Conservation (phyloP, 2,329 filamentous ascomycete species). For the Calonectria fujianensis region DNA sequence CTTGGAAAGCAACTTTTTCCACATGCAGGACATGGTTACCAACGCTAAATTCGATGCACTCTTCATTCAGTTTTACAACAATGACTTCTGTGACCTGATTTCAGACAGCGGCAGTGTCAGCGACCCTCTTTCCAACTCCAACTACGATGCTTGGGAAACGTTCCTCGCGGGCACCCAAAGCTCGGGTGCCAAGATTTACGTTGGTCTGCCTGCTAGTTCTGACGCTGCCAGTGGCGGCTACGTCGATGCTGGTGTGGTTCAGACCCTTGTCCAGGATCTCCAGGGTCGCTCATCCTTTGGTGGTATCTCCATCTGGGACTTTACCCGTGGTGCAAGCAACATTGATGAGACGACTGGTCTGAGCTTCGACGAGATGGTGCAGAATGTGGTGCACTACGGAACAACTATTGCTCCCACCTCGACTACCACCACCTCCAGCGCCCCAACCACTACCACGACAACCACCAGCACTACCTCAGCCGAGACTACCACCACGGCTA, state of each 20-base stretch:
- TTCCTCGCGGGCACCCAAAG: slow-evolving; percentile 60
- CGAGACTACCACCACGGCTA: slow-evolving; percentile 10
- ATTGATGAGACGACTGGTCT: slow-evolving; percentile 54
- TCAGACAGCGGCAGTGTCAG: slow-evolving; percentile 53
- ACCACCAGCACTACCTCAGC: background rate
- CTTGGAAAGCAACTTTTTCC: slow-evolving; percentile 51
- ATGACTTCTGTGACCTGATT: slow-evolving; percentile 62
- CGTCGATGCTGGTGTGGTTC: slow-evolving; percentile 57
- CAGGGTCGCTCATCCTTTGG: slow-evolving; percentile 63
- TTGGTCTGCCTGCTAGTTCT: slow-evolving; percentile 64
- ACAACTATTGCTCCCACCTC: slow-evolving; percentile 16
- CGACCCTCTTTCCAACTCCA: slow-evolving; percentile 59
- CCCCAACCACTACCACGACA: background rate
- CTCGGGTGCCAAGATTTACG: slow-evolving; percentile 65
- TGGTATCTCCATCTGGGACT: slow-evolving; percentile 69
- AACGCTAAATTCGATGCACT: slow-evolving; percentile 64
- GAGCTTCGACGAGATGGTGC: slow-evolving; percentile 61
- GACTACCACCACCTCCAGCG: background rate
- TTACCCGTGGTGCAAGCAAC: slow-evolving; percentile 59
- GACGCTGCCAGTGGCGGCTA: slow-evolving; percentile 58
- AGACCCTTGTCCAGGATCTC: slow-evolving; percentile 63
- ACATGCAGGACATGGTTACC: slow-evolving; percentile 62
- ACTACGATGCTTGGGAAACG: slow-evolving; percentile 65
- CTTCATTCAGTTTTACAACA: slow-evolving; percentile 72
- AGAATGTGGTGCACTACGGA: slow-evolving; percentile 62